phyloP scores from a whole-genome alignment of 495 filamentous ascomycete species.

The Viridothelium virens region DNA sequence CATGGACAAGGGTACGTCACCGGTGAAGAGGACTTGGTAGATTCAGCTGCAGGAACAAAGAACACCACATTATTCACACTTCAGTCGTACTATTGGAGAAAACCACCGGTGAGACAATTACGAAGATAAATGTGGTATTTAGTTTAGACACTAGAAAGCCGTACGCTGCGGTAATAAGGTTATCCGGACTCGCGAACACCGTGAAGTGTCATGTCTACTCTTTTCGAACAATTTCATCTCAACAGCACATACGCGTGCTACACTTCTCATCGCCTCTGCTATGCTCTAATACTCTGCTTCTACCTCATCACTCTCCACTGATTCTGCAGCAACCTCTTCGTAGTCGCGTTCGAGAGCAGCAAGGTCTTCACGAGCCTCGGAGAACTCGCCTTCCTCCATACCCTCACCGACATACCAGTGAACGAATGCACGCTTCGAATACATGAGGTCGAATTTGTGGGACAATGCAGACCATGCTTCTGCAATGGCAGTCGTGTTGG shows the following conservation, averaged over 20 bases:
- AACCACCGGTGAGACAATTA: too few relatives aligned
- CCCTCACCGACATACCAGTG: conserved; percentile 99
- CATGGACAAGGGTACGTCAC: neutral
- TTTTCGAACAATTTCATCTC: neutral
- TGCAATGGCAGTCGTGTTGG: conserved; percentile 98
- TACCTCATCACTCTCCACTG: conserved; percentile 79
- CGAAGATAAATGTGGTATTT: too few relatives aligned
- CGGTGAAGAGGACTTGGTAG: neutral
- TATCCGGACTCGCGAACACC: neutral
- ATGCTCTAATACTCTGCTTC: conserved; percentile 88
- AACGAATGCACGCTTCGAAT: conserved; percentile 99
- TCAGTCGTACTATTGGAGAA: too few relatives aligned
- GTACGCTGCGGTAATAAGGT: neutral
- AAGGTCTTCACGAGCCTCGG: conserved; percentile 95
- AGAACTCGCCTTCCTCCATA: conserved; percentile 99
- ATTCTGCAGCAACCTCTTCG: conserved; percentile 97
- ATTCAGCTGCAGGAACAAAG: neutral
- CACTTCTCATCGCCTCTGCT: conserved; percentile 17
- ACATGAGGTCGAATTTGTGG: conserved; percentile 99
- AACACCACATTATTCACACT: neutral
- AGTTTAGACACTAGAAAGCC: neutral
- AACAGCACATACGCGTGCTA: conserved; percentile 53
- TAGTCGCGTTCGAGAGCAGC: conserved; percentile 98
- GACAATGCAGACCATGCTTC: conserved; percentile 97
- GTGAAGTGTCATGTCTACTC: neutral